phyloP scores from a whole-genome alignment of 139 green algal species.

The Raphidocelis subcapitata region DNA sequence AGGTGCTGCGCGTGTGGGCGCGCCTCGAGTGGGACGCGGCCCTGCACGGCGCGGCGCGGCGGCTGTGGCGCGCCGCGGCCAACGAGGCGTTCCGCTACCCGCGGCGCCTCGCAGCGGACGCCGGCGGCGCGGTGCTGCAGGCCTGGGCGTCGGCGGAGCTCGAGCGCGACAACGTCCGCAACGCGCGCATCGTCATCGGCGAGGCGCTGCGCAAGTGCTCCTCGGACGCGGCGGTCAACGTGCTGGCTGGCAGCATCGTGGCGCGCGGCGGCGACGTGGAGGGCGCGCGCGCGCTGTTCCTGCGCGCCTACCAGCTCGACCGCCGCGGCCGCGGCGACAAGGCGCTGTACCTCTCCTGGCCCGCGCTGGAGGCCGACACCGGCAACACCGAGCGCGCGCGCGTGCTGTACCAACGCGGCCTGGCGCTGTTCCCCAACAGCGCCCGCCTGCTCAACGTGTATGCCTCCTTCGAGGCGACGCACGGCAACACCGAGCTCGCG shows the following conservation, averaged over 20 bases:
- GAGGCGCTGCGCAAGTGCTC: slow-evolving; percentile 40
- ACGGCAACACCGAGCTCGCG: slow-evolving; percentile 33
- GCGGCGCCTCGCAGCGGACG: slow-evolving; percentile 16
- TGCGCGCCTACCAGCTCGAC: slow-evolving; percentile 50
- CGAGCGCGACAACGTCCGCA: slow-evolving; percentile 52
- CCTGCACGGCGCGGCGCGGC: slow-evolving; percentile 43
- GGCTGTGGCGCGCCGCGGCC: slow-evolving; percentile 47
- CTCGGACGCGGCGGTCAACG: slow-evolving; percentile 25
- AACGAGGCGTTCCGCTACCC: slow-evolving; percentile 41
- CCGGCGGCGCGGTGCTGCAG: slow-evolving; percentile 36
- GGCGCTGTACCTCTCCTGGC: slow-evolving; percentile 49
- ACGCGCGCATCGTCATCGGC: slow-evolving; percentile 34
- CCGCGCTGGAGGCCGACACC: slow-evolving; percentile 37
- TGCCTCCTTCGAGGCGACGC: slow-evolving; percentile 41
- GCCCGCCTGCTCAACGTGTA: slow-evolving; percentile 55
- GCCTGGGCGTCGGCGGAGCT: slow-evolving; percentile 52
- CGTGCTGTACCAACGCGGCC: slow-evolving; percentile 45
- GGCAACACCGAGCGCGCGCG: slow-evolving; percentile 45
- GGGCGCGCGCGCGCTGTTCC: slow-evolving; percentile 37
- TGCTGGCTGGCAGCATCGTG: slow-evolving; percentile 22
- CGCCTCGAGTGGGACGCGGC: slow-evolving; percentile 45
- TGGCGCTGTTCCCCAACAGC: slow-evolving; percentile 52
- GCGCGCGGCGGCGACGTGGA: slow-evolving; percentile 4
- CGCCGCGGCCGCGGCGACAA: slow-evolving; percentile 29
- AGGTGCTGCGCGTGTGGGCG: slow-evolving; percentile 54